These are phyloP conservation scores for Chaetomium sp. DNA, from an alignment of 2,329 filamentous ascomycete genomes.

Conservation along the genomic window DNA sequence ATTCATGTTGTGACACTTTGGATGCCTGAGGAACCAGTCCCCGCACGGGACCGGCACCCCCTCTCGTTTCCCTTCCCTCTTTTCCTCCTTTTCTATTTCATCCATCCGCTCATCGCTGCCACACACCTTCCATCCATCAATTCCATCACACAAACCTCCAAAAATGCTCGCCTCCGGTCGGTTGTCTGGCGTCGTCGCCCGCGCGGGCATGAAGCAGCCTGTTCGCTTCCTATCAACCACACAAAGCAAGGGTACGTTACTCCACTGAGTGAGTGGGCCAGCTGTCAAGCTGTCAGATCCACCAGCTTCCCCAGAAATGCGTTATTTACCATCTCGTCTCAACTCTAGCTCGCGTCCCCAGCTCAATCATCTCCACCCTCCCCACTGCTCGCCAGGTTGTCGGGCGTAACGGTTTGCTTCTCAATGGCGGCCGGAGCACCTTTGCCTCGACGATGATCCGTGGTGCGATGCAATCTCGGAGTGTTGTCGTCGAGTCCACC, in stretches of 20 bases:
- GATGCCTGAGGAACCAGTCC: conserved; percentile 11
- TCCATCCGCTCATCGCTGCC: not conserved
- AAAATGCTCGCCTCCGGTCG: conserved; percentile 23
- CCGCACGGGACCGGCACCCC: conserved; percentile 6
- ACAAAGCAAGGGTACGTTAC: conserved; percentile 18
- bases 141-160: conserved; percentile 2
- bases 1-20: conserved; percentile 8
- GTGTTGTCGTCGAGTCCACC: conserved; percentile 25
- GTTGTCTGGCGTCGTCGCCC: conserved; percentile 20
- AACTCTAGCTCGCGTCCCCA: conserved; percentile 22
- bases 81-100: conserved; percentile 6
- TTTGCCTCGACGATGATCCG: conserved; percentile 20
- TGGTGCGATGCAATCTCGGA: conserved; percentile 23
- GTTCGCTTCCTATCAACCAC: conserved; percentile 21
- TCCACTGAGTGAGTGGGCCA: conserved; percentile 7
- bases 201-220: conserved; percentile 21
- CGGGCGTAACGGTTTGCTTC: conserved; percentile 21
- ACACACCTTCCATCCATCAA: conserved; percentile 7
- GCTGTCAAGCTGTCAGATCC: conserved; percentile 9
- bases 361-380: conserved; percentile 25
- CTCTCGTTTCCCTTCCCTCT: conserved; percentile 5
- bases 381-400: conserved; percentile 18
- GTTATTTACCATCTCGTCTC: conserved; percentile 14
- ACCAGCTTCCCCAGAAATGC: conserved; percentile 3
- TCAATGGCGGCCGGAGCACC: conserved; percentile 20